Percentiles rank a stretch among this genome's conserved stretches.
These are phyloP conservation scores for Arabidopsis hybrid DNA, from an alignment of 441 rosid species.

Conservation along the genomic window DNA sequence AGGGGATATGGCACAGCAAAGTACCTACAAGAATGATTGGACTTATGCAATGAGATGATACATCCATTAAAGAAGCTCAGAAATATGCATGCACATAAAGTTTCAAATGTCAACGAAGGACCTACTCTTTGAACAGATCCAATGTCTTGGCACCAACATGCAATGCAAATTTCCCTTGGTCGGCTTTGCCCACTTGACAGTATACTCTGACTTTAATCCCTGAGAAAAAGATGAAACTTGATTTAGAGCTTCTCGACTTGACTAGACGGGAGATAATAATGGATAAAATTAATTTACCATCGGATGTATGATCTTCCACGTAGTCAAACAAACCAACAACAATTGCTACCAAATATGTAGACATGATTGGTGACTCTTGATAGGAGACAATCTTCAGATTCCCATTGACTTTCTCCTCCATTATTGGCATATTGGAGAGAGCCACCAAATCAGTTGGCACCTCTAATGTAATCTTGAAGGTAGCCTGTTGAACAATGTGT, in stretches of 20 bases:
- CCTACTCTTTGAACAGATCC: slow-evolving; percentile 85
- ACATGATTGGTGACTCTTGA: slow-evolving; percentile 94
- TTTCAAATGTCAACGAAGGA: slow-evolving; percentile 37
- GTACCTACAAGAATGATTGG: slow-evolving; percentile 56
- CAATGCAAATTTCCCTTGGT: slow-evolving; percentile 92
- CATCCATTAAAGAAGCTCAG: slow-evolving; percentile 4
- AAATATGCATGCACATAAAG: slow-evolving; percentile 21
- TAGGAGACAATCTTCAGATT: slow-evolving; percentile 68
- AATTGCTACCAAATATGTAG: slow-evolving; percentile 94
- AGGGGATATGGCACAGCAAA: slow-evolving; percentile 89
- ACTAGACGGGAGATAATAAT: background rate
- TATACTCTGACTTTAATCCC: slow-evolving; percentile 91
- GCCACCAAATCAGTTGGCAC: slow-evolving; percentile 86
- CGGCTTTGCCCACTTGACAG: slow-evolving; percentile 86
- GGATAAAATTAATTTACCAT: slow-evolving; percentile 56
- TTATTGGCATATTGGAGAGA: slow-evolving; percentile 92
- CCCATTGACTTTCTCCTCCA: slow-evolving; percentile 78
- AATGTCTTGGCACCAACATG: slow-evolving; percentile 89
- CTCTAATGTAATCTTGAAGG: slow-evolving; percentile 84
- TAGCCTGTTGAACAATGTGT: slow-evolving; percentile 65
- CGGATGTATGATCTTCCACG: slow-evolving; percentile 90
- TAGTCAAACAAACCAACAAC: slow-evolving; percentile 92
- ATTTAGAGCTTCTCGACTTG: slow-evolving; percentile 19
- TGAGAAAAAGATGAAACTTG: slow-evolving; percentile 40
- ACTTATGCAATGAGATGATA: slow-evolving; percentile 24